Percentiles rank a stretch among this genome's conserved stretches.
Evolutionary conservation across 768 basidiomycete species (phyloP).

Genomic region (Hygrophoropsis aurantiaca): DNA sequence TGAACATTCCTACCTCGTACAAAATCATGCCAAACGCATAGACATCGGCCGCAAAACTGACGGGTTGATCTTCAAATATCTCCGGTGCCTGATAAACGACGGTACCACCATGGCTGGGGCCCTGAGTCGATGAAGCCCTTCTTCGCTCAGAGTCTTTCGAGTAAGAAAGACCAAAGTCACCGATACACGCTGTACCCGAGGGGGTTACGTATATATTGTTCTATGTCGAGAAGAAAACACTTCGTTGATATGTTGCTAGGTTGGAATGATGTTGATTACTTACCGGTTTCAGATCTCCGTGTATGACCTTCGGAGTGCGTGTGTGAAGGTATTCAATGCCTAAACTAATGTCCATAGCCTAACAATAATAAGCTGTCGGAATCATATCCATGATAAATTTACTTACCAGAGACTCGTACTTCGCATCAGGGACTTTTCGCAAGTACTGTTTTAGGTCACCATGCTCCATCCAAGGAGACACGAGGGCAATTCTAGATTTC

Average conservation of each 20-base stretch:
- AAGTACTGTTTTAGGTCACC: constrained; percentile 12
- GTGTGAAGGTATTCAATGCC: constrained; percentile 16
- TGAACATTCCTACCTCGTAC: background rate
- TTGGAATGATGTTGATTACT: no score
- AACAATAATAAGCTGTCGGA: constrained; percentile 2
- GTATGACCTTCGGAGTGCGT: constrained; percentile 6
- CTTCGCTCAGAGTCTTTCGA: constrained; percentile 4
- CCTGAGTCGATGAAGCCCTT: no score
- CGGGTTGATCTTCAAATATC: background rate
- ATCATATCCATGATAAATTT: background rate
- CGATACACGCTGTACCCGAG: constrained; percentile 12
- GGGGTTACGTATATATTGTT: constrained; percentile 17
- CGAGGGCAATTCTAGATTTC: background rate
- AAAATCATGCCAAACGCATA: background rate
- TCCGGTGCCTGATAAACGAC: background rate
- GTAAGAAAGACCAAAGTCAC: constrained; percentile 15
- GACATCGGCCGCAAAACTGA: background rate
- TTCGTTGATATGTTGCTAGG: no score
- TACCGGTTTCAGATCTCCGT: constrained; percentile 20
- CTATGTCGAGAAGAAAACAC: constrained; percentile 5
- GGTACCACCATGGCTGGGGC: background rate
- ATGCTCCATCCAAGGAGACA: constrained; percentile 13
- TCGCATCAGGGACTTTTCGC: background rate
- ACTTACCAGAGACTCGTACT: constrained; percentile 7
- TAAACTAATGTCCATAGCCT: constrained; percentile 5